Evolutionary conservation across 2,329 filamentous ascomycete species (phyloP).

Genomic region (Herpotrichia juniperi): DNA sequence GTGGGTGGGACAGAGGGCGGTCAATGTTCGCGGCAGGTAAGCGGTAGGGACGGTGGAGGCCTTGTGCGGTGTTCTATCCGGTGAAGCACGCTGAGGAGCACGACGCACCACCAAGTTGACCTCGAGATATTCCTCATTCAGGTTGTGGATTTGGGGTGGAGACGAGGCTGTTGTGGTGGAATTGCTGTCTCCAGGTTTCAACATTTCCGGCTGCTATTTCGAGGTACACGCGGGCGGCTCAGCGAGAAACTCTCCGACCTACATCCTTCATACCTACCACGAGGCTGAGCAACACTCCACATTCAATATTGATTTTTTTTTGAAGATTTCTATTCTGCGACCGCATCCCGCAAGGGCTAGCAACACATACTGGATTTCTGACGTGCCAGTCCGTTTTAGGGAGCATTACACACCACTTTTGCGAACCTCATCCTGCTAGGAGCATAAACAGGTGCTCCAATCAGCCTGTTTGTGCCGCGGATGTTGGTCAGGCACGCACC

Average conservation of each 20-base stretch:
- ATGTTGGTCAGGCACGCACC: slow-evolving; percentile 1
- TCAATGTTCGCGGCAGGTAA: background rate
- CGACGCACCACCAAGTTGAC: too few relatives aligned
- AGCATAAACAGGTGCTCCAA: background rate
- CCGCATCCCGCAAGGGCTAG: background rate
- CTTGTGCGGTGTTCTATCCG: background rate
- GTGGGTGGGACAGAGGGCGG: background rate
- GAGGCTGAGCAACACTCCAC: background rate
- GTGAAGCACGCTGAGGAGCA: background rate
- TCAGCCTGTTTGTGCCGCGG: background rate
- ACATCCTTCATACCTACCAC: background rate
- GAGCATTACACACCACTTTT: background rate
- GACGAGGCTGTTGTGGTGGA: too few relatives aligned
- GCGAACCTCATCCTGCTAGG: background rate
- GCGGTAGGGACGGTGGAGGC: background rate
- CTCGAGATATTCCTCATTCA: too few relatives aligned
- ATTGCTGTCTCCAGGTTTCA: background rate
- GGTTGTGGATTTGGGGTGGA: too few relatives aligned
- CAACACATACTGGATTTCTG: background rate
- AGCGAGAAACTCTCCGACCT: background rate
- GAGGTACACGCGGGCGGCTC: background rate
- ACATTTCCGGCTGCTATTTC: background rate
- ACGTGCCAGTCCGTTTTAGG: background rate
- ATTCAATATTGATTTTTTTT: background rate
- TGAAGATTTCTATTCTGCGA: slow-evolving; percentile 1